Evolutionary conservation across 371 early-diverging fungal species (phyloP).

Genomic region (Umbelopsis sp.): DNA sequence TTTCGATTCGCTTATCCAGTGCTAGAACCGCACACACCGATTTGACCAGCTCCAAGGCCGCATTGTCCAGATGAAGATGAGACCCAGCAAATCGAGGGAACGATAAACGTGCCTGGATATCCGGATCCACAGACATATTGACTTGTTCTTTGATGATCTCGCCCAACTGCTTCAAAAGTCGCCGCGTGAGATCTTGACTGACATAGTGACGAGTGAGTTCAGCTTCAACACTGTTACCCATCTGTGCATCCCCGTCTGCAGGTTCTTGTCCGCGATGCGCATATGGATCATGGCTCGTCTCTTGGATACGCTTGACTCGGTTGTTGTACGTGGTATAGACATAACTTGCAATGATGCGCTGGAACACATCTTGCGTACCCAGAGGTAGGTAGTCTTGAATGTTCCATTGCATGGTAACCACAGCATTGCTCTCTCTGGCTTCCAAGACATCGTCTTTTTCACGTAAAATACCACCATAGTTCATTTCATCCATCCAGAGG

Average conservation of each 20-base stretch:
- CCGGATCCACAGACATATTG: slow-evolving; percentile 15
- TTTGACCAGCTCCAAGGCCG: slow-evolving; percentile 83
- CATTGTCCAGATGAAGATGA: slow-evolving; percentile 58
- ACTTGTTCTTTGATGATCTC: slow-evolving; percentile 33
- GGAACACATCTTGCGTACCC: slow-evolving; percentile 71
- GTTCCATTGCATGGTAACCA: slow-evolving; percentile 83
- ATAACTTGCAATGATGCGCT: slow-evolving; percentile 48
- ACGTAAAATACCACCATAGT: slow-evolving; percentile 78
- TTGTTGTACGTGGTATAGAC: slow-evolving; percentile 11
- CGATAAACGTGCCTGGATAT: slow-evolving; percentile 32
- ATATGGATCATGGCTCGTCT: not conserved
- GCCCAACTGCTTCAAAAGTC: slow-evolving; percentile 52
- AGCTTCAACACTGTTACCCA: slow-evolving; percentile 30
- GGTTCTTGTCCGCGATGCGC: slow-evolving; percentile 12
- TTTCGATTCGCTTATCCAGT: slow-evolving; percentile 68
- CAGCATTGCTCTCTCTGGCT: slow-evolving; percentile 21
- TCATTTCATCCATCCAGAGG: slow-evolving; percentile 92
- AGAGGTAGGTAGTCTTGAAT: slow-evolving; percentile 85
- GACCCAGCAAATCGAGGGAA: slow-evolving; percentile 79
- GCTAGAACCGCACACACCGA: slow-evolving; percentile 70
- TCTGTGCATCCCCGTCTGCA: slow-evolving; percentile 20
- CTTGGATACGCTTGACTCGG: slow-evolving; percentile 1
- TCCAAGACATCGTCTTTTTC: slow-evolving; percentile 1
- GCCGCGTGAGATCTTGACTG: slow-evolving; percentile 49
- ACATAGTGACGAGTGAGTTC: slow-evolving; percentile 47